These are phyloP conservation scores for Erythrophleum ivorense DNA, from an alignment of 331 rosid species.

Conservation along the genomic window DNA sequence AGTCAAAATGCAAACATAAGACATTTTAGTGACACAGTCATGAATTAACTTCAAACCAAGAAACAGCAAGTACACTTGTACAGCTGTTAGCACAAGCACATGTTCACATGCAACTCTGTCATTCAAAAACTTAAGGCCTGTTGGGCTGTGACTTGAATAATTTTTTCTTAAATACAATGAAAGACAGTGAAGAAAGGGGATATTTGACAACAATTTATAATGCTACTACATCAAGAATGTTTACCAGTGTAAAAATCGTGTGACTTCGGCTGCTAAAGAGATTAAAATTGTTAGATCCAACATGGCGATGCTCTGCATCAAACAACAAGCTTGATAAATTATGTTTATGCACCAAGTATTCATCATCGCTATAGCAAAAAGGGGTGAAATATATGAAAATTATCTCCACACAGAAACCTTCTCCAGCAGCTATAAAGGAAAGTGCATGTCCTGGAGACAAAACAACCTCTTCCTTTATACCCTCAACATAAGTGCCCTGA, in stretches of 20 bases:
- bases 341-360: constrained; percentile 15
- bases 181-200: neutral
- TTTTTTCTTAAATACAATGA: neutral
- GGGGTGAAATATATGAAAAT: constrained; percentile 21
- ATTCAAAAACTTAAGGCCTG: constrained; percentile 21
- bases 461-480: constrained; percentile 98
- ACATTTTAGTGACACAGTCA: constrained; percentile 18
- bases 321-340: constrained; percentile 20
- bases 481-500: constrained; percentile 99
- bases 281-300: constrained; percentile 98
- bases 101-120: neutral
- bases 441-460: constrained; percentile 98
- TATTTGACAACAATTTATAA: constrained; percentile 21
- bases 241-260: constrained; percentile 98
- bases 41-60: constrained; percentile 26
- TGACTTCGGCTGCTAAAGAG: constrained; percentile 99
- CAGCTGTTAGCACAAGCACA: neutral
- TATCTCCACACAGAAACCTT: constrained; percentile 62
- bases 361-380: constrained; percentile 27
- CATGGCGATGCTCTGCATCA: constrained; percentile 96
- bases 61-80: constrained; percentile 14
- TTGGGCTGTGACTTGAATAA: neutral
- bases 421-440: constrained; percentile 99
- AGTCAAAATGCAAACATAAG: constrained; percentile 15
- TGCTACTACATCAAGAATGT: constrained; percentile 30